Base-by-base conservation (phyloP, 2,329 filamentous ascomycete species). In the Apiospora sp. region DNA sequence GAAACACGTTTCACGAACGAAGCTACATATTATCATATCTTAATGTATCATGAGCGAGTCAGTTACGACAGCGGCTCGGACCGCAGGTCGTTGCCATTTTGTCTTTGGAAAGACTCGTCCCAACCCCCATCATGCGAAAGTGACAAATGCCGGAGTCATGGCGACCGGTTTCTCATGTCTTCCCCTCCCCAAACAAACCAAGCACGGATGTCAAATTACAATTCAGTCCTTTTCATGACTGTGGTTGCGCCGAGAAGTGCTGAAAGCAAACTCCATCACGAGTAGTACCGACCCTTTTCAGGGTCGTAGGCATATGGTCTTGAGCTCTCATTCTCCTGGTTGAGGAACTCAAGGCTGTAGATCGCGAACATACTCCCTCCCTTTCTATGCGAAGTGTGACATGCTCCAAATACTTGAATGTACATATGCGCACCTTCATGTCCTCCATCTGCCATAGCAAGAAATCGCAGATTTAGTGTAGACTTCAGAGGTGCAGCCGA, bases 161-260 rank as follows among this genome's bases (percentile, higher is more conserved):
- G 22, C 30, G n/a, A 24, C 61, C 61, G 13, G 8, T 61, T 14
- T 24, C 67, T 24, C 22, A 34, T 61, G 58, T 34, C 7, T 37
- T 24, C 12, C 27, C 37, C 10, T n/a, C 14, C 13, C 41, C 43
- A 74, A 41, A 64, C 58, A 22, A 41, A 64, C 71, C 77, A 85
- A 96, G 95, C 95, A 97, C 94, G 93, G 94, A 98, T 98, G 95
- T 98, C 95, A 98, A 98, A 98, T 98, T 98, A 91, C 95, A 96
- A 96, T 93, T 87, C 90, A 90, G 92, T 91, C 92, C 82, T 83
- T 77, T 76, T 79, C 85, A 92, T 98, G 94, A 92, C 94, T 95
- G 91, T 88, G 89, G 91, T 95, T 96, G 95, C 94, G 95, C 95
- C 95, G 94, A 97, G 94, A 97, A 94, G 94, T 98, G 95, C 95